A percentile compares a stretch with the other conserved stretches of the same genome.
Evolutionary conservation across 2,329 filamentous ascomycete species (phyloP).

Genomic region (Cryoendolithus antarcticus): DNA sequence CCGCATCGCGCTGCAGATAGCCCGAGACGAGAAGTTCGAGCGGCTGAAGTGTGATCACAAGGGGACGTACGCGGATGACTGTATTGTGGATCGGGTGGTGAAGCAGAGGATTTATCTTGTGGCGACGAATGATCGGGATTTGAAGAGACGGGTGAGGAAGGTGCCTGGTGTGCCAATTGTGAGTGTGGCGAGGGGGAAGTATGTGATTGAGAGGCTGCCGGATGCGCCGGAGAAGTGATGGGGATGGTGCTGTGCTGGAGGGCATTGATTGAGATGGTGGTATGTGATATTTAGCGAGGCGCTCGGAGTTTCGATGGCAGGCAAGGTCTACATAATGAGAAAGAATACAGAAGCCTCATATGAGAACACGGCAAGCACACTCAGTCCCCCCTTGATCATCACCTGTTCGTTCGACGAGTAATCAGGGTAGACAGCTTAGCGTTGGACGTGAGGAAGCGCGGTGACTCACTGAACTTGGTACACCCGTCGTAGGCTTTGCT

Average conservation of each 20-base stretch:
- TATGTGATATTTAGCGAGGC: conserved; percentile 5
- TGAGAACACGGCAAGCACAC: too few species aligned
- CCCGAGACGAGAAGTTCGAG: conserved; percentile 80
- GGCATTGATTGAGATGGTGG: neutral
- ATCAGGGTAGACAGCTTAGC: too few species aligned
- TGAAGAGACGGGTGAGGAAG: conserved; percentile 76
- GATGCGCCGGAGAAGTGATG: conserved; percentile 60
- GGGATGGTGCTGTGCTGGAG: neutral
- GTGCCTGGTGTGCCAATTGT: conserved; percentile 65
- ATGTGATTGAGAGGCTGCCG: conserved; percentile 83
- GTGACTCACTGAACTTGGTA: too few species aligned
- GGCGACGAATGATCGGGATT: conserved; percentile 56
- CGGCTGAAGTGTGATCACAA: conserved; percentile 81
- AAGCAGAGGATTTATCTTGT: conserved; percentile 37
- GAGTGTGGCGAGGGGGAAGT: conserved; percentile 78
- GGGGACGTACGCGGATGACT: conserved; percentile 79
- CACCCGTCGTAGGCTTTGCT: too few species aligned
- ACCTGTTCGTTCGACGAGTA: too few species aligned
- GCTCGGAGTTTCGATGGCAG: neutral
- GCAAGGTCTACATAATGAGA: too few species aligned
- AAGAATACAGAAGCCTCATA: too few species aligned
- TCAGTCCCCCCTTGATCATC: too few species aligned
- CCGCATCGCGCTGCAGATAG: conserved; percentile 71
- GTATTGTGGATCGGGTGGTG: conserved; percentile 38
- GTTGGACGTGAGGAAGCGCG: too few species aligned